A percentile compares a stretch with the other conserved stretches of the same genome.
phyloP scores from a whole-genome alignment of 2,329 filamentous ascomycete species.

The Calonectria montana region DNA sequence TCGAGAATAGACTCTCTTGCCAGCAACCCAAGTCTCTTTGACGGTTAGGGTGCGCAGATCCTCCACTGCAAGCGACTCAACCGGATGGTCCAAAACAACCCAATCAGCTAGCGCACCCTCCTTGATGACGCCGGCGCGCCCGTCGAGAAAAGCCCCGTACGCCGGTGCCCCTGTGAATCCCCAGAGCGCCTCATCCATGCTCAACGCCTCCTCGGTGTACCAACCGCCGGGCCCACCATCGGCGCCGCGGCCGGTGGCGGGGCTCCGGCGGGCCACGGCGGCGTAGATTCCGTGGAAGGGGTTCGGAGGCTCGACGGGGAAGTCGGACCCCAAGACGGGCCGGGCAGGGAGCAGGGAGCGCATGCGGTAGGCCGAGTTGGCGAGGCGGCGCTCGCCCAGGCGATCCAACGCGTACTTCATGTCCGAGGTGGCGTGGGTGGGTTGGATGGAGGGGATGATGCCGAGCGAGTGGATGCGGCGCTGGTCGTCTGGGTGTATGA shows the following conservation, averaged over 20 bases:
- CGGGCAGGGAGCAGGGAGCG: slow-evolving; percentile 64
- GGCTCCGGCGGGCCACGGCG: slow-evolving; percentile 70
- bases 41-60: slow-evolving; percentile 66
- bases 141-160: slow-evolving; percentile 69
- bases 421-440: slow-evolving; percentile 78
- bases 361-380: slow-evolving; percentile 74
- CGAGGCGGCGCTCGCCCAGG: slow-evolving; percentile 67
- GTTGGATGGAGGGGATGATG: slow-evolving; percentile 76
- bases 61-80: slow-evolving; percentile 63
- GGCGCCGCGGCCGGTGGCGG: slow-evolving; percentile 63
- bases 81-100: slow-evolving; percentile 72
- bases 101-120: slow-evolving; percentile 75
- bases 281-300: slow-evolving; percentile 78
- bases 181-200: slow-evolving; percentile 66
- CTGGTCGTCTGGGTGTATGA: slow-evolving; percentile 75
- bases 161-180: slow-evolving; percentile 73
- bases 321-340: slow-evolving; percentile 75
- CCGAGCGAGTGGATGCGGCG: slow-evolving; percentile 66
- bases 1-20: slow-evolving; percentile 58
- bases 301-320: slow-evolving; percentile 76
- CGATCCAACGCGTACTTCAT: slow-evolving; percentile 73
- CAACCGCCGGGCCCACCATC: slow-evolving; percentile 64
- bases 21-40: slow-evolving; percentile 76
- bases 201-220: slow-evolving; percentile 70
- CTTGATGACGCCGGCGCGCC: slow-evolving; percentile 67